These are phyloP conservation scores for Phytophthora agathidicida DNA, from an alignment of 352 stramenopile genomes.

Conservation along the genomic window DNA sequence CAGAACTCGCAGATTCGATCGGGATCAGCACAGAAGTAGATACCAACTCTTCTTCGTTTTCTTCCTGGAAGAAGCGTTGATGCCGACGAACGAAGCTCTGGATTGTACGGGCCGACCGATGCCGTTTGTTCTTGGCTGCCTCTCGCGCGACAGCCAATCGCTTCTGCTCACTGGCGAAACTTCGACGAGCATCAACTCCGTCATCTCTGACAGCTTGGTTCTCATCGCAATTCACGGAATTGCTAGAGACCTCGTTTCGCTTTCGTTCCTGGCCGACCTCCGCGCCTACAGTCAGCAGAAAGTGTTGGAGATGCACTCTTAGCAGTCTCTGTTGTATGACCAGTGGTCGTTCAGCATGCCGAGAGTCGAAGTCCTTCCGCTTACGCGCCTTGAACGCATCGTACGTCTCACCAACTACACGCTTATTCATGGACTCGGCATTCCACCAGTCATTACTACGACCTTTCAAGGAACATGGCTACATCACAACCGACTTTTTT, in stretches of 20 bases:
- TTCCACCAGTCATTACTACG: constrained; percentile 6
- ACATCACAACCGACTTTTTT: constrained; percentile 17
- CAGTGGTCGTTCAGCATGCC: constrained; percentile 7
- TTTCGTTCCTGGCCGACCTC: constrained; percentile 3
- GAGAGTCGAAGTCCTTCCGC: constrained; percentile 18
- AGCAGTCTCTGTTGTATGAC: constrained; percentile 27
- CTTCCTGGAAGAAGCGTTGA: neutral
- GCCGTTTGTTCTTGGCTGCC: constrained; percentile 2
- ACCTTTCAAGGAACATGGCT: constrained; percentile 32
- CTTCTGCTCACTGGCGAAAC: constrained; percentile 25
- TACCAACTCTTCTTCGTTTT: constrained; percentile 25
- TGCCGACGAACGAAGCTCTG: constrained; percentile 9
- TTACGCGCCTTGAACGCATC: constrained; percentile 31
- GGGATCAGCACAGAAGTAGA: constrained; percentile 34
- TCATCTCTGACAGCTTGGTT: neutral
- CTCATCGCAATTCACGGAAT: neutral
- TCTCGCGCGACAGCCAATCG: constrained; percentile 23
- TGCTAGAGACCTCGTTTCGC: neutral
- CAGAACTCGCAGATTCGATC: neutral
- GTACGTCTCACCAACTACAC: constrained; percentile 17
- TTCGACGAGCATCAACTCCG: neutral
- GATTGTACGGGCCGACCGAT: constrained; percentile 12
- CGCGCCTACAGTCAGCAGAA: constrained; percentile 22
- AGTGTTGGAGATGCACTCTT: constrained; percentile 36
- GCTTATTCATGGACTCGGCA: constrained; percentile 13